Base-by-base conservation (phyloP, 768 basidiomycete species). In the Leccinum arenicola region DNA sequence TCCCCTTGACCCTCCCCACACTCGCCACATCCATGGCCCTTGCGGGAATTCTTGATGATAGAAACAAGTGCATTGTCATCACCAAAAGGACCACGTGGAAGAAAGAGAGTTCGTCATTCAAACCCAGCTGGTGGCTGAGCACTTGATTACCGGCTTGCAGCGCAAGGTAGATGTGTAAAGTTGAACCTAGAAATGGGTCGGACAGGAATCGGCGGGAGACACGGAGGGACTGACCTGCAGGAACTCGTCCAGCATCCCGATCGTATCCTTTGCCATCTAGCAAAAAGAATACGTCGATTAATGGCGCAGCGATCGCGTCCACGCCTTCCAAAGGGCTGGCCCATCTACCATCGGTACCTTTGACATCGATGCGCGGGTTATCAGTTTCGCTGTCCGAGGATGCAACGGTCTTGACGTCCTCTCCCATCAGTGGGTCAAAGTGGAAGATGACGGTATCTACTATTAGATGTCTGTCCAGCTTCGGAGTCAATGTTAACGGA, bases 1-100 rank as follows among this genome's bases (percentile, higher is more conserved):
- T 88, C 3, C 91, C 95, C 4, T 93, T 77, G 4, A 96, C 93
- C 66, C 87, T 87, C 5, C 95, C 96, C 31, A 88, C 73, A 1
- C 87, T 89, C 0, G 95, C 93, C 35, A 93, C 76, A 1, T 84
- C 82, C 25, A 56, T 79, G 80, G 11, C 57, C 57, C 27, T 56
- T 66, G 59, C 77, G 66, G 10, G 76, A 66, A 29, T 81, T 80
- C 43, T 78, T 75, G 23, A 87, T 70, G 58, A 88, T 71, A 0
- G 79, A 65, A 48, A 77, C 74, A n/a, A 93, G 77, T 23, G 78
- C 75, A 66, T 95, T 90, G 27, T 77, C 79, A 1, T 75, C 72
- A 0, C 80, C 76, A 38, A 93, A 71, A 27, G 21, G 81, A 77
- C 84, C 40, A 83, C 76, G 60, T 83, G 74, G 55, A 72, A 73